Evolutionary conservation across 164 flowering plant species (phyloP).

Genomic region (Kingdonia uniflora): DNA sequence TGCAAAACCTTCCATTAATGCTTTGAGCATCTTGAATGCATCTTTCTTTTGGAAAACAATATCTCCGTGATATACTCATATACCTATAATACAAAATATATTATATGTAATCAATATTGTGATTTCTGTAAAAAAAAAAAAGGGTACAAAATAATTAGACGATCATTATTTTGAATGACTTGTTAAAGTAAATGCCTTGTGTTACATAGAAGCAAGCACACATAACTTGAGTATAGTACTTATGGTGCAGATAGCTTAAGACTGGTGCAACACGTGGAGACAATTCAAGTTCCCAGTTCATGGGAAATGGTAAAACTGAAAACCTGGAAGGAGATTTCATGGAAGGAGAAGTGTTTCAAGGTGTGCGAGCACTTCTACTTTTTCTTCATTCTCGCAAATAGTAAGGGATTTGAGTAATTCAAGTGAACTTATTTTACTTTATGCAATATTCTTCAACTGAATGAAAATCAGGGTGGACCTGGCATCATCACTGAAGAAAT

Average conservation of each 20-base stretch:
- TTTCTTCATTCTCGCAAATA: neutral
- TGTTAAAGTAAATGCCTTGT: too few species aligned
- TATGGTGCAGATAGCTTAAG: constrained; percentile 67
- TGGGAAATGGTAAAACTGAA: constrained; percentile 40
- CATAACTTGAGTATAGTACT: neutral
- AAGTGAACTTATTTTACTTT: neutral
- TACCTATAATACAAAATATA: too few species aligned
- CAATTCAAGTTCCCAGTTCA: constrained; percentile 47
- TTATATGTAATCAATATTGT: too few species aligned
- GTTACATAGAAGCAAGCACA: too few species aligned
- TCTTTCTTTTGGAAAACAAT: too few species aligned
- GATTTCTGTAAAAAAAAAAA: too few species aligned
- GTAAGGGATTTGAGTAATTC: neutral
- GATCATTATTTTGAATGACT: too few species aligned
- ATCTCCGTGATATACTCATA: too few species aligned
- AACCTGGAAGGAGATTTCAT: constrained; percentile 46
- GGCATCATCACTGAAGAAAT: constrained; percentile 53
- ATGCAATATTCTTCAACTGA: neutral
- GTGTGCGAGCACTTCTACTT: constrained; percentile 18
- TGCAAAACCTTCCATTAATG: too few species aligned
- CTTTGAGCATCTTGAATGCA: too few species aligned
- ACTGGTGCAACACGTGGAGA: constrained; percentile 69
- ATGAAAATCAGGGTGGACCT: constrained; percentile 36
- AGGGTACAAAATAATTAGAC: too few species aligned
- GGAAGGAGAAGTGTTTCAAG: constrained; percentile 67